A percentile compares a stretch with the other conserved stretches of the same genome.
These are phyloP conservation scores for Cylindrodendrum hubeiense DNA, from an alignment of 2,329 filamentous ascomycete genomes.

Conservation along the genomic window DNA sequence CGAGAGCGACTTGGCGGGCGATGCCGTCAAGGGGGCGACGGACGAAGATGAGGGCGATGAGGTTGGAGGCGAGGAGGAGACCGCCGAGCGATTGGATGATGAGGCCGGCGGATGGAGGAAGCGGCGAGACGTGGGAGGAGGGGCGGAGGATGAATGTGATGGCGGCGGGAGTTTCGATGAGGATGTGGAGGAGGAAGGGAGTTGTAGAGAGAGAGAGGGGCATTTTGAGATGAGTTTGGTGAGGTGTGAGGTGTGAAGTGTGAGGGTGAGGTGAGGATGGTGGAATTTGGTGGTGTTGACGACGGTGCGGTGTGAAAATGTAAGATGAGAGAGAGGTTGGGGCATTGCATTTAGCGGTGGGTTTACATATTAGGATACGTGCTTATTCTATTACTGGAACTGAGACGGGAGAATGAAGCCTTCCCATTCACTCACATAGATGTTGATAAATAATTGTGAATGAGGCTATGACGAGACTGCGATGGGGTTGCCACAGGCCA, in stretches of 20 bases:
- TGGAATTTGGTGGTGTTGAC: not conserved
- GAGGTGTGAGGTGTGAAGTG: no score
- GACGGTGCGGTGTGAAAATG: not conserved
- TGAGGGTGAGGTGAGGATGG: no score
- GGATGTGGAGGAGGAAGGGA: conserved; percentile 54
- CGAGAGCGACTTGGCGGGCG: conserved; percentile 50
- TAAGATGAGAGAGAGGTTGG: not conserved
- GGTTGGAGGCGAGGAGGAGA: conserved; percentile 58
- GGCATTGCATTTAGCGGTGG: not conserved
- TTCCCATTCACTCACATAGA: not conserved
- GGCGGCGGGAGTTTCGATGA: conserved; percentile 57
- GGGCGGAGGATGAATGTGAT: conserved; percentile 60
- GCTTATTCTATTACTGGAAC: not conserved
- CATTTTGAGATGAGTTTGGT: conserved; percentile 10
- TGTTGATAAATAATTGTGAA: not conserved
- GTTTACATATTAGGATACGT: not conserved
- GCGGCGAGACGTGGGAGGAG: conserved; percentile 55
- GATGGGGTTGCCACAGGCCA: no score
- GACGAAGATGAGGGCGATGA: conserved; percentile 56
- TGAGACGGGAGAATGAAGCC: not conserved
- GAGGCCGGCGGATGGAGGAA: conserved; percentile 55
- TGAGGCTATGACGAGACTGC: no score
- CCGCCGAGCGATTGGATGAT: conserved; percentile 62
- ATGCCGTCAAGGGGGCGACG: conserved; percentile 48
- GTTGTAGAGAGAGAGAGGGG: conserved; percentile 29